A percentile compares a stretch with the other conserved stretches of the same genome.
These are phyloP conservation scores for Athelia sp. DNA, from an alignment of 1,284 basidiomycete genomes.

Conservation along the genomic window DNA sequence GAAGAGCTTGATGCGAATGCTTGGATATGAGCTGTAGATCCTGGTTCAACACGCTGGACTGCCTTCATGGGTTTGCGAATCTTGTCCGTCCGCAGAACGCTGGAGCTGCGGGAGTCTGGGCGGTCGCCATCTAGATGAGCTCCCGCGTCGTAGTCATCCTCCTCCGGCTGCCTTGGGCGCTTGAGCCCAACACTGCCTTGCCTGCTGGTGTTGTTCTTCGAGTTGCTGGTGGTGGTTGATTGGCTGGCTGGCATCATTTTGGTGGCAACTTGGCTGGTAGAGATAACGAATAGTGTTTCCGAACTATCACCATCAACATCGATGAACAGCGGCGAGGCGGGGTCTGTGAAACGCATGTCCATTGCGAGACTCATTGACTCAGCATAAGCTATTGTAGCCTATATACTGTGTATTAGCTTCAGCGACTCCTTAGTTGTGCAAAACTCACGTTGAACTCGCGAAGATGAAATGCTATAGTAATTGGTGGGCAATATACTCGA, in stretches of 20 bases:
- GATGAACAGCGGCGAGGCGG: conserved; percentile 67
- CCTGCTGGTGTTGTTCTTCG: not conserved
- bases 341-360: conserved; percentile 69
- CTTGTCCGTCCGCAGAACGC: conserved; percentile 10
- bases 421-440: too few species aligned
- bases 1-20: not conserved
- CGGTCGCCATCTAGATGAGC: conserved; percentile 8
- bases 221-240: conserved; percentile 13
- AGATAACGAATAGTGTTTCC: conserved; percentile 67
- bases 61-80: conserved; percentile 55
- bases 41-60: conserved; percentile 42
- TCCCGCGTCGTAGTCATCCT: conserved; percentile 27
- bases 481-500: conserved; percentile 53
- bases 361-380: conserved; percentile 61
- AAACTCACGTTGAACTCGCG: conserved; percentile 75
- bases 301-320: conserved; percentile 61
- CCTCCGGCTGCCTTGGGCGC: conserved; percentile 32
- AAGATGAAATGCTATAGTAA: conserved; percentile 70
- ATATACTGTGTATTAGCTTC: conserved; percentile 5
- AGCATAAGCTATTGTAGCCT: conserved; percentile 76
- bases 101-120: conserved; percentile 3
- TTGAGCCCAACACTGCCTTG: conserved; percentile 23
- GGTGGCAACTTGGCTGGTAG: conserved; percentile 58
- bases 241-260: conserved; percentile 17
- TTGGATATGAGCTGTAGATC: conserved; percentile 15